phyloP scores from a whole-genome alignment of 2,329 filamentous ascomycete species.

The Thermothelomyces thermophilus region DNA sequence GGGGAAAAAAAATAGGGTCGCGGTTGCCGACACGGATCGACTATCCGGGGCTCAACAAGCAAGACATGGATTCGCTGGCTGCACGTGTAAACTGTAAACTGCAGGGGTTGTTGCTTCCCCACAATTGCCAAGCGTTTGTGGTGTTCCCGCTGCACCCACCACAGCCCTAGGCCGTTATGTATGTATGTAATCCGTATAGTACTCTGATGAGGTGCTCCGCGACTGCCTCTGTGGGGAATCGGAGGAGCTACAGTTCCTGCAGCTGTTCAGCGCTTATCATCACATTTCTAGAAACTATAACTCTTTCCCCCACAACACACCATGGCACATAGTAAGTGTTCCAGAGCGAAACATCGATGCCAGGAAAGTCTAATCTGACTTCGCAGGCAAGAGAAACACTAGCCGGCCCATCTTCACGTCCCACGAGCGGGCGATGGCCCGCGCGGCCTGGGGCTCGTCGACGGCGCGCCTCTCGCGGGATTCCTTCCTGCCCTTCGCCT shows the following conservation, averaged over 20 bases:
- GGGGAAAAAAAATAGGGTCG: too few relatives aligned
- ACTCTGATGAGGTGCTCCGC: too few relatives aligned
- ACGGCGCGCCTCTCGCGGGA: constrained; percentile 82
- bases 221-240: neutral
- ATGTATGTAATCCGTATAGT: too few relatives aligned
- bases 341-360: neutral
- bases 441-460: constrained; percentile 72
- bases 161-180: too few relatives aligned
- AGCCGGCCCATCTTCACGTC: constrained; percentile 90
- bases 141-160: neutral
- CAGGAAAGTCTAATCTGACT: constrained; percentile 13
- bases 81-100: constrained; percentile 8
- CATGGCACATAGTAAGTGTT: constrained; percentile 42
- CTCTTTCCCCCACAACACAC: neutral
- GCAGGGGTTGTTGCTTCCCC: neutral
- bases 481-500: constrained; percentile 85
- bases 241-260: neutral
- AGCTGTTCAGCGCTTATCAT: neutral
- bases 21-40: neutral
- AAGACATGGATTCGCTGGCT: too few relatives aligned
- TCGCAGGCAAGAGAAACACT: constrained; percentile 74
- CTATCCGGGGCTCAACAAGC: too few relatives aligned
- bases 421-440: constrained; percentile 78
- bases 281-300: too few relatives aligned
- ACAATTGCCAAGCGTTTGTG: neutral